Percentiles rank a stretch among this genome's conserved stretches.
Conservation (phyloP, 345 rosid genomes). For the Aquilaria sinensis region DNA sequence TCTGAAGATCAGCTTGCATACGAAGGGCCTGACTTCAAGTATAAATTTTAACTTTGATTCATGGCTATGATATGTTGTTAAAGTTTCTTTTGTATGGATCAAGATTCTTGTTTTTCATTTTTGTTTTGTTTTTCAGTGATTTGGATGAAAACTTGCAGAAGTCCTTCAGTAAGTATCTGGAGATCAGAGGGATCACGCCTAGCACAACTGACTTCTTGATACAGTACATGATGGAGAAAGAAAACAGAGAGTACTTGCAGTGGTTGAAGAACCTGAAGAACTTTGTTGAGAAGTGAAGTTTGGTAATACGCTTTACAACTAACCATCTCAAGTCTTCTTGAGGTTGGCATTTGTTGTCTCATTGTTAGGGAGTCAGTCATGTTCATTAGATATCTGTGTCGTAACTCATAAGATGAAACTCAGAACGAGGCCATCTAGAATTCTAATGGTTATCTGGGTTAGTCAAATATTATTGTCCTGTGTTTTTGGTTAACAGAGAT, state of each 20-base stretch:
- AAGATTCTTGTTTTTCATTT: background rate
- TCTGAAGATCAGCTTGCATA: conserved; percentile 47
- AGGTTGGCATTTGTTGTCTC: too few species aligned
- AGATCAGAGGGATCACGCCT: conserved; percentile 59
- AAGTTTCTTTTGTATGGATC: background rate
- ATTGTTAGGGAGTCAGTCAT: too few species aligned
- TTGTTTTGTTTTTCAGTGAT: conserved; percentile 29
- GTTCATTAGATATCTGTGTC: too few species aligned
- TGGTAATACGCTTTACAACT: too few species aligned
- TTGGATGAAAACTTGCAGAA: conserved; percentile 67
- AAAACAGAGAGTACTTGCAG: conserved; percentile 42
- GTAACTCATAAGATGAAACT: too few species aligned
- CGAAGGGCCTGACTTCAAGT: conserved; percentile 66
- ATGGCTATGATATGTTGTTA: background rate
- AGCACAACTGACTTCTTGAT: conserved; percentile 35
- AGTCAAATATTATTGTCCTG: too few species aligned
- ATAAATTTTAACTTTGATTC: conserved; percentile 14
- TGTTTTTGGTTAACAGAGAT: too few species aligned
- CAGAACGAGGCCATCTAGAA: too few species aligned
- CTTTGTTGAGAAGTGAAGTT: conserved; percentile 34
- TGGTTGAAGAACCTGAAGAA: conserved; percentile 57
- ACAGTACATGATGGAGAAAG: conserved; percentile 49
- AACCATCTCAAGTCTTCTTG: too few species aligned
- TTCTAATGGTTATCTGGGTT: too few species aligned
- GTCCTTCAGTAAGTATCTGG: conserved; percentile 55